These are phyloP conservation scores for Phoma sp. DNA, from an alignment of 2,329 filamentous ascomycete genomes.

Conservation along the genomic window DNA sequence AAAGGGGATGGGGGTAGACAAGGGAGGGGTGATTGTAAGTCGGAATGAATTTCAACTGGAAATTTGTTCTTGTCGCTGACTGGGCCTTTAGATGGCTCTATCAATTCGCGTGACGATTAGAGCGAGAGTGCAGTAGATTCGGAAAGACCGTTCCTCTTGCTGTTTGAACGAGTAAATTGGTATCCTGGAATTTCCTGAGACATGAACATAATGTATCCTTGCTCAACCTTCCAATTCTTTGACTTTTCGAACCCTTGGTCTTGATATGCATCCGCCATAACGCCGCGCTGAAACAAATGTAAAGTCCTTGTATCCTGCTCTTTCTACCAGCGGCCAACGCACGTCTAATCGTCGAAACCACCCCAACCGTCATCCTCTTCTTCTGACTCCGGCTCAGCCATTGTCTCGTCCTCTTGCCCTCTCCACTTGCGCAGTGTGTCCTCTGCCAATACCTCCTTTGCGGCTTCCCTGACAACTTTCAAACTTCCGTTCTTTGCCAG, in stretches of 20 bases:
- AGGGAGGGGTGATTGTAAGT: constrained; percentile 21
- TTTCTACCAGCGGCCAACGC: background rate
- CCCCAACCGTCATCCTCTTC: constrained; percentile 70
- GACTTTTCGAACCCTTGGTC: background rate
- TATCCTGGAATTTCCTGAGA: background rate
- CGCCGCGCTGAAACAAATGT: constrained; percentile 39
- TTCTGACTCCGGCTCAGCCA: constrained; percentile 49
- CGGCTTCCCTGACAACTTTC: constrained; percentile 75
- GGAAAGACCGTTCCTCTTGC: background rate
- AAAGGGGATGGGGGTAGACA: background rate
- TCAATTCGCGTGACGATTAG: constrained; percentile 9
- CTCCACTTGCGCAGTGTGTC: constrained; percentile 73
- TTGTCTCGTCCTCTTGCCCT: constrained; percentile 47
- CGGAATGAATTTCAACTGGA: background rate
- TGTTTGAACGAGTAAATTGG: background rate
- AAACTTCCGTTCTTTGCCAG: constrained; percentile 66
- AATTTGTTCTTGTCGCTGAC: background rate
- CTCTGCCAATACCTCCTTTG: constrained; percentile 75
- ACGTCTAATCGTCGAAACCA: constrained; percentile 70
- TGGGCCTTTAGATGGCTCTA: constrained; percentile 19
- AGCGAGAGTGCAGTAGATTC: too few relatives aligned
- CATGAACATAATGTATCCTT: background rate
- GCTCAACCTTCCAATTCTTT: background rate
- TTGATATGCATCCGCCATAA: constrained; percentile 22
- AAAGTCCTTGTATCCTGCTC: background rate